Conservation (phyloP, 1,284 basidiomycete species). For the Moesziomyces sp. region DNA sequence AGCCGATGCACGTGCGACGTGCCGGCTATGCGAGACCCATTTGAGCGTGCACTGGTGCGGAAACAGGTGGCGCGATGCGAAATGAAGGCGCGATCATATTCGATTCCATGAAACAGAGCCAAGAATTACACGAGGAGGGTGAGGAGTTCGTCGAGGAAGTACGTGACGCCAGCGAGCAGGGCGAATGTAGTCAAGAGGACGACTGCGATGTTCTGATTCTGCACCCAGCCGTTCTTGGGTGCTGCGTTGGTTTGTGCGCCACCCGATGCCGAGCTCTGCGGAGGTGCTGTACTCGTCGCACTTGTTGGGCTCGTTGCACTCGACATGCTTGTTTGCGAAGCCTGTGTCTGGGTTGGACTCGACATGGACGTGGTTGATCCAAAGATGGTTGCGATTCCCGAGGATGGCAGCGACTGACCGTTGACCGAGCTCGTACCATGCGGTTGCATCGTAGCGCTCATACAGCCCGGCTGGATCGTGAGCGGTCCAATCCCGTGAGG, state of each 20-base stretch:
- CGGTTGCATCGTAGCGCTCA: slow-evolving; percentile 20
- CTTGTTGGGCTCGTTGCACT: slow-evolving; percentile 5
- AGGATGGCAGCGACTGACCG: slow-evolving; percentile 32
- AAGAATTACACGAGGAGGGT: slow-evolving; percentile 30
- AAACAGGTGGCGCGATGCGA: too few species aligned
- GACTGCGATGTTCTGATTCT: slow-evolving; percentile 31
- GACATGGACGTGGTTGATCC: slow-evolving; percentile 3
- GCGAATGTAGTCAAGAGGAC: slow-evolving; percentile 33
- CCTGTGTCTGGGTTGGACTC: not conserved
- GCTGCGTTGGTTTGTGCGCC: slow-evolving; percentile 23
- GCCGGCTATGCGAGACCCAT: too few species aligned
- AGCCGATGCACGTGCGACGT: too few species aligned
- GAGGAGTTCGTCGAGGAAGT: slow-evolving; percentile 42
- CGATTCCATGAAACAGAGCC: not conserved
- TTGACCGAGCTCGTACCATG: slow-evolving; percentile 13
- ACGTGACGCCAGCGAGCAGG: slow-evolving; percentile 37
- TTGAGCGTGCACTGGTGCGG: too few species aligned
- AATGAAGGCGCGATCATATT: too few species aligned
- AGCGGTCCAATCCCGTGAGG: slow-evolving; percentile 32
- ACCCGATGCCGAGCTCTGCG: slow-evolving; percentile 5
- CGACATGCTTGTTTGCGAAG: not conserved
- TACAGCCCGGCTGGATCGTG: slow-evolving; percentile 13
- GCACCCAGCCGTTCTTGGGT: slow-evolving; percentile 16
- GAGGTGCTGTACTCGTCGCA: not conserved
- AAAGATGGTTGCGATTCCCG: slow-evolving; percentile 36